Evolutionary conservation across 1,284 basidiomycete species (phyloP).

Genomic region (Exobasidium rhododendri): DNA sequence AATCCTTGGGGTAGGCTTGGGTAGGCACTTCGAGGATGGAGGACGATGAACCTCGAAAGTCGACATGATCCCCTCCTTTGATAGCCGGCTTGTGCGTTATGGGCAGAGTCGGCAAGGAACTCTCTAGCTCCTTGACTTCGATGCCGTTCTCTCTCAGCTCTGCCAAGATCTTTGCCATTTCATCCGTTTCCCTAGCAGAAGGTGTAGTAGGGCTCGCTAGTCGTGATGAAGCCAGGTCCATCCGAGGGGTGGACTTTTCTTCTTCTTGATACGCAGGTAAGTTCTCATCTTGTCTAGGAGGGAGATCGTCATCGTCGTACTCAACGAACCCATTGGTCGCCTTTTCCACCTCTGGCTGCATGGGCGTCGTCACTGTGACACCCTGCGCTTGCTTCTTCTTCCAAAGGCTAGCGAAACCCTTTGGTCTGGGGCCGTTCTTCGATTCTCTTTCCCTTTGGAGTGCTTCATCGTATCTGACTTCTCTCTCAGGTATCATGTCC

Average conservation of each 20-base stretch:
- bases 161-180: constrained; percentile 44
- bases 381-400: constrained; percentile 18
- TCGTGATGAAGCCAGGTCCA: not conserved
- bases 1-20: not conserved
- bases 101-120: constrained; percentile 37
- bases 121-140: constrained; percentile 43
- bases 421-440: constrained; percentile 8
- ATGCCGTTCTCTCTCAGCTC: constrained; percentile 45
- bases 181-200: constrained; percentile 8
- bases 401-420: constrained; percentile 44
- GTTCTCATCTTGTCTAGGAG: constrained; percentile 25
- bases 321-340: constrained; percentile 25
- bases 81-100: not conserved
- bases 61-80: not conserved
- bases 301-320: constrained; percentile 45
- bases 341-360: constrained; percentile 7
- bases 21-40: not conserved
- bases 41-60: not conserved
- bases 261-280: not conserved
- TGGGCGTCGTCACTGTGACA: not conserved
- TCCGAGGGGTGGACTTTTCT: not conserved
- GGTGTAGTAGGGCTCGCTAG: not conserved
- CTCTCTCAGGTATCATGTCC: constrained; percentile 45
- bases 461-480: constrained; percentile 29
- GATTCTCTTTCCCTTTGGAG: not conserved